phyloP scores from a whole-genome alignment of 768 basidiomycete species.

The Pleurotus tuoliensis region DNA sequence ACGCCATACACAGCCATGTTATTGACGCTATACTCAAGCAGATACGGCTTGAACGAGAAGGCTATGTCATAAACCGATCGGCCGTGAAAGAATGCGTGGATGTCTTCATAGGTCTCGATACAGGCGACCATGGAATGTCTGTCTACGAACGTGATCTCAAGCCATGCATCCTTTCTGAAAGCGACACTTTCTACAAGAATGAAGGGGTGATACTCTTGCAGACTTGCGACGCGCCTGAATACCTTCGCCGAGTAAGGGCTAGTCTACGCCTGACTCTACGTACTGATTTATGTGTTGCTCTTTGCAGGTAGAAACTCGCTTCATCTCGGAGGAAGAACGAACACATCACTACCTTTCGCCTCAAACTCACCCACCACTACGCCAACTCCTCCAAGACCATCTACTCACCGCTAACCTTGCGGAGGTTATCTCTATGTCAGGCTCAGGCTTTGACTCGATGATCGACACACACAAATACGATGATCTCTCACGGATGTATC shows the following conservation, averaged over 20 bases:
- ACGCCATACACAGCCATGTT: constrained; percentile 79
- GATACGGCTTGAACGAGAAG: constrained; percentile 89
- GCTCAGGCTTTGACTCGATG: constrained; percentile 86
- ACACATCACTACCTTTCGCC: constrained; percentile 83
- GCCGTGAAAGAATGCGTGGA: constrained; percentile 87
- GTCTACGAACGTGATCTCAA: constrained; percentile 86
- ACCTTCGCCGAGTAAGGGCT: constrained; percentile 66
- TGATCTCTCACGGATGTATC: constrained; percentile 77
- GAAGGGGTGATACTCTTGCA: constrained; percentile 73
- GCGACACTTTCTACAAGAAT: constrained; percentile 69
- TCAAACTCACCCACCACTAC: constrained; percentile 64
- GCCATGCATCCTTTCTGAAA: constrained; percentile 74
- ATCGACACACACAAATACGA: constrained; percentile 73
- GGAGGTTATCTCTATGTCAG: constrained; percentile 72
- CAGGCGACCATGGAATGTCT: constrained; percentile 43
- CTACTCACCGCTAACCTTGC: constrained; percentile 76
- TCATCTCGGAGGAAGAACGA: constrained; percentile 80
- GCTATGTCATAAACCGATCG: constrained; percentile 87
- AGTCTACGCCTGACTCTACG: background rate
- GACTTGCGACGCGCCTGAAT: constrained; percentile 77
- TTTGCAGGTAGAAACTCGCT: constrained; percentile 70
- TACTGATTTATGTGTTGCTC: constrained; percentile 13
- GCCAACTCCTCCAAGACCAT: constrained; percentile 69
- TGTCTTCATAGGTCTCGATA: constrained; percentile 68
- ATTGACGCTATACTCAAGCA: constrained; percentile 80